Evolutionary conservation across 345 rosid species (phyloP).

Genomic region (Salix exigua): DNA sequence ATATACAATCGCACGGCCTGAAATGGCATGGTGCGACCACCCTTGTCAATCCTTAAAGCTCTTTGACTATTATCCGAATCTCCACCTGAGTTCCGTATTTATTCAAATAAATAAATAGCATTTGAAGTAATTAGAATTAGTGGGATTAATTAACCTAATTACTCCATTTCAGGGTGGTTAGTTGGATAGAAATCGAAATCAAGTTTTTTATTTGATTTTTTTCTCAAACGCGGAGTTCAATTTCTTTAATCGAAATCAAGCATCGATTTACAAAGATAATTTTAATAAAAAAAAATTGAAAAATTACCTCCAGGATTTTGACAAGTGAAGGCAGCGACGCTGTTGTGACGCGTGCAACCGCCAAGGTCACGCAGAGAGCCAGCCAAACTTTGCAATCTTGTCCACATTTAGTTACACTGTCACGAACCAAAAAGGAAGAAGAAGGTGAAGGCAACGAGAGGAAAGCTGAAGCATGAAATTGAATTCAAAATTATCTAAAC

Average conservation of each 20-base stretch:
- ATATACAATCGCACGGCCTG: conserved; percentile 52
- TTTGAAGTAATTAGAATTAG: too few relatives aligned
- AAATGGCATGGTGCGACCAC: conserved; percentile 30
- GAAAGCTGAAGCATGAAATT: too few relatives aligned
- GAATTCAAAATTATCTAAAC: too few relatives aligned
- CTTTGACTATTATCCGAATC: conserved; percentile 24
- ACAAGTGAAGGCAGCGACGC: conserved; percentile 12
- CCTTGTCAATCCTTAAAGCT: conserved; percentile 12
- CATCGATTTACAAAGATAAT: not conserved
- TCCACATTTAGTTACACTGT: conserved; percentile 38
- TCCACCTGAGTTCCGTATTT: conserved; percentile 21
- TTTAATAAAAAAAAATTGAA: not conserved
- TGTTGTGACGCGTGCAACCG: conserved; percentile 17
- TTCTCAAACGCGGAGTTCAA: too few relatives aligned
- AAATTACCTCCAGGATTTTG: conserved; percentile 19
- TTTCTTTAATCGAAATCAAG: not conserved
- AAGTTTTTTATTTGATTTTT: too few relatives aligned
- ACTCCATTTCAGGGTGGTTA: not conserved
- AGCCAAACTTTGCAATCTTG: conserved; percentile 30
- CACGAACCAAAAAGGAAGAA: too few relatives aligned
- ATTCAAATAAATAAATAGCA: too few relatives aligned
- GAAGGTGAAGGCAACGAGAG: too few relatives aligned
- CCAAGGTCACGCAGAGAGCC: conserved; percentile 29
- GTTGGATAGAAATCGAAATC: not conserved
- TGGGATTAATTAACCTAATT: not conserved